These are phyloP conservation scores for Cercophora newfieldiana DNA, from an alignment of 495 filamentous ascomycete genomes.

Conservation along the genomic window DNA sequence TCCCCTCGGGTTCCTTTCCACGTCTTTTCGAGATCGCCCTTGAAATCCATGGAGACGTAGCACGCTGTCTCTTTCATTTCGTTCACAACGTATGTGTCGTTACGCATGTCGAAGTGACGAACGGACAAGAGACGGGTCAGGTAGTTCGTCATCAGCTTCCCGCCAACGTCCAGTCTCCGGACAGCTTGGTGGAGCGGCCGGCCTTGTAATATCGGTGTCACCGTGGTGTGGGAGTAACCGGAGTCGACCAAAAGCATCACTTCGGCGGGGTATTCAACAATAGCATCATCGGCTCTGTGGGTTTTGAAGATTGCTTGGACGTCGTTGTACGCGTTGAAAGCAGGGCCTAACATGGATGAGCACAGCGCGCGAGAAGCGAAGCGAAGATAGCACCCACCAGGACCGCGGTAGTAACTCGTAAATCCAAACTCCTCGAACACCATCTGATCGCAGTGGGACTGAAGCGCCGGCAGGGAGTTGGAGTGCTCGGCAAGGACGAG, in stretches of 20 bases:
- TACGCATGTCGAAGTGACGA: conserved; percentile 90
- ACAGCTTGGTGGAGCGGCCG: conserved; percentile 77
- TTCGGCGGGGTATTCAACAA: conserved; percentile 63
- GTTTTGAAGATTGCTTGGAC: conserved; percentile 62
- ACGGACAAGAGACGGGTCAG: conserved; percentile 87
- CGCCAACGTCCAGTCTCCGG: conserved; percentile 86
- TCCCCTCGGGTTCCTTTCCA: conserved; percentile 77
- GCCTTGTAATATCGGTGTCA: conserved; percentile 81
- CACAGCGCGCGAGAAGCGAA: not conserved
- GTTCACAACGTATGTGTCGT: conserved; percentile 89
- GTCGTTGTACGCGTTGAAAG: conserved; percentile 84
- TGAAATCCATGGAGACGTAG: conserved; percentile 79
- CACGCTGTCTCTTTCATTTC: conserved; percentile 92
- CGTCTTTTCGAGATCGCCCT: conserved; percentile 71
- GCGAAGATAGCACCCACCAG: conserved; percentile 55
- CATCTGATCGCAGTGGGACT: conserved; percentile 91
- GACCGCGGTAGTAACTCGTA: conserved; percentile 72
- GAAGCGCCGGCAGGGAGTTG: conserved; percentile 77
- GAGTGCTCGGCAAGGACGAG: conserved; percentile 86
- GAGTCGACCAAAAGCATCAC: conserved; percentile 85
- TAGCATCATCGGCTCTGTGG: conserved; percentile 41
- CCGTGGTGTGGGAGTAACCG: conserved; percentile 91
- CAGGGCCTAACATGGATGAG: conserved; percentile 40
- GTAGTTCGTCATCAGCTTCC: conserved; percentile 92
- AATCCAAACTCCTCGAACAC: conserved; percentile 99